These are phyloP conservation scores for Tetraselmis chui DNA, from an alignment of 139 green algal species.

Conservation along the genomic window DNA sequence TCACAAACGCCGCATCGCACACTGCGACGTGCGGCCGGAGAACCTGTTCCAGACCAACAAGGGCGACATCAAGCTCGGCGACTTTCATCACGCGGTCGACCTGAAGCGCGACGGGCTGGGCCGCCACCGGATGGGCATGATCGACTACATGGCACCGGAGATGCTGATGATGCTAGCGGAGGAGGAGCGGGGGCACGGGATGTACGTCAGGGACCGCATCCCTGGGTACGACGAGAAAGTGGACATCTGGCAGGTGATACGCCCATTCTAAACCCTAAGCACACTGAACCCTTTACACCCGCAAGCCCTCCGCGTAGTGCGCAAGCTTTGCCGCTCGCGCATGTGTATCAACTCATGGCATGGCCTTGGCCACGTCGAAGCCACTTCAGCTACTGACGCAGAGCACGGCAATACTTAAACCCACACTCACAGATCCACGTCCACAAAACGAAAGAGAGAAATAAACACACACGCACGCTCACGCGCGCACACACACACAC, in stretches of 20 bases:
- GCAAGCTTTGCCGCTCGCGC: too few relatives aligned
- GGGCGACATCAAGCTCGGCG: constrained; percentile 28
- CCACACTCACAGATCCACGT: too few relatives aligned
- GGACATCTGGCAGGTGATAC: constrained; percentile 37
- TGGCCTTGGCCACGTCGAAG: too few relatives aligned
- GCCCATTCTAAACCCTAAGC: too few relatives aligned
- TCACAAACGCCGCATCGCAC: constrained; percentile 25
- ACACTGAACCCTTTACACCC: too few relatives aligned
- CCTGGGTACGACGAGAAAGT: constrained; percentile 45
- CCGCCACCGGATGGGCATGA: constrained; percentile 20
- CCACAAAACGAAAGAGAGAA: too few relatives aligned
- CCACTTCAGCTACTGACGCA: too few relatives aligned
- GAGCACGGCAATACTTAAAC: too few relatives aligned
- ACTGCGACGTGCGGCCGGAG: constrained; percentile 34
- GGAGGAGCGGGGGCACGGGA: neutral
- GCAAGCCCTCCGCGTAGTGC: too few relatives aligned
- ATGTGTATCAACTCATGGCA: too few relatives aligned
- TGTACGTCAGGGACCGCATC: neutral
- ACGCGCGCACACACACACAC: too few relatives aligned
- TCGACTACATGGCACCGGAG: constrained; percentile 53
- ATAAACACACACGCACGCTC: too few relatives aligned
- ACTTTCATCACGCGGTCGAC: constrained; percentile 25
- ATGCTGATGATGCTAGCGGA: constrained; percentile 26
- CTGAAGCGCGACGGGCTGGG: constrained; percentile 14
- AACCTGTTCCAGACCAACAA: constrained; percentile 35